Percentiles rank a stretch among this genome's conserved stretches.
Conservation (phyloP, 257 asterid genomes). For the Lithospermum erythrorhizon region DNA sequence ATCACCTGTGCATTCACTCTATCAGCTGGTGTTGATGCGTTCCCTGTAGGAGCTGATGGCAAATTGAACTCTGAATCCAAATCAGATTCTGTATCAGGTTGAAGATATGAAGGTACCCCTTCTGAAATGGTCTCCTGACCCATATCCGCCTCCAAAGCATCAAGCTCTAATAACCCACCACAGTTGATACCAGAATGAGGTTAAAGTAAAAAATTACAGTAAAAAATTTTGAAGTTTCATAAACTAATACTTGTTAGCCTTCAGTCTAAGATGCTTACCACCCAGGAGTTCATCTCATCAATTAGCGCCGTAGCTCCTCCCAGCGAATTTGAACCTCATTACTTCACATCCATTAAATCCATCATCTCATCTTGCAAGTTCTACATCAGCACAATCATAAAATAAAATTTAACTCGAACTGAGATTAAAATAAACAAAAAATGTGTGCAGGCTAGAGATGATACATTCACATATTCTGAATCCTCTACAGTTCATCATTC, state of each 20-base stretch:
- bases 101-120: conserved; percentile 91
- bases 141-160: conserved; percentile 99
- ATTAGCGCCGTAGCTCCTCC: conserved; percentile 94
- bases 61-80: conserved; percentile 68
- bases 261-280: conserved; percentile 38
- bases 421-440: background rate
- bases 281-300: conserved; percentile 94
- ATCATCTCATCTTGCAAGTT: conserved; percentile 96
- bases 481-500: conserved; percentile 99
- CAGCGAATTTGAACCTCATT: conserved; percentile 93
- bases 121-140: conserved; percentile 77
- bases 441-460: conserved; percentile 6
- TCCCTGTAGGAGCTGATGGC: conserved; percentile 88
- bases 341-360: conserved; percentile 99
- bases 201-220: background rate
- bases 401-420: background rate
- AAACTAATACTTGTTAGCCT: background rate
- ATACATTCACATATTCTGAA: conserved; percentile 90
- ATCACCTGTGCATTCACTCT: conserved; percentile 55
- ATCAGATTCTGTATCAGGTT: conserved; percentile 72
- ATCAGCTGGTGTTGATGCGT: conserved; percentile 39
- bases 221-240: background rate
- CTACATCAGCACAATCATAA: conserved; percentile 19
- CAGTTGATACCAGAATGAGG: conserved; percentile 3
- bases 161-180: conserved; percentile 56